Evolutionary conservation across 2,329 filamentous ascomycete genomes (phyloP), one percentile per base, ranked within the genome.

Genomic region (Dissoconium aciculare): DNA sequence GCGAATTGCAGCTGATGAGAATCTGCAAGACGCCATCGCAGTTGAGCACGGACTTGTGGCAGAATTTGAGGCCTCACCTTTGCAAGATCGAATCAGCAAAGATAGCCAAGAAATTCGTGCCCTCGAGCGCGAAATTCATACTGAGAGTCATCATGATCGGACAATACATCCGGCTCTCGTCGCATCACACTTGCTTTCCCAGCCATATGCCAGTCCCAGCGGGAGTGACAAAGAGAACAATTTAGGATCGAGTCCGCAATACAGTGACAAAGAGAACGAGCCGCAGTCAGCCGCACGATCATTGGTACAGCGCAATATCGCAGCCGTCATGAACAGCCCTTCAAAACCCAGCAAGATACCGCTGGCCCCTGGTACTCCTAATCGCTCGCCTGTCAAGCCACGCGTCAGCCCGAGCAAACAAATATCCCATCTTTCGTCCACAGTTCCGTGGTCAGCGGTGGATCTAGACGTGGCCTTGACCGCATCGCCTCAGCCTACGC

Each of bases 391-490:
- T 3, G 35, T 26, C 17, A 25, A 32, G 12, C 8, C 8, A 8
- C 8, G n/a, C 19, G 27, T 39, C 25, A 55, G 42, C 31, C 58
- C 37, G 49, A 55, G 38, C 44, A 66, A 64, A 48, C 52, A 66
- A 14, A 59, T 60, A 0, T 55, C 73, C 5, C 59, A 57, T 4
- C 57, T 62, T 2, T 53, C 60, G 4, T 70, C 67, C 1, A 63
- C 68, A 0, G 50, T 55, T 11, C 61, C 74, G 0, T 95, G 87
- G 87, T 67, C 65, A 4, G 63, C 78, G 0, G 65, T 78, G 2
- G 81, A 93, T 44, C 63, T 93, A 3, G 85, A 94, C 16, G 59
- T 67, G 2, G 60, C 89, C 1, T 74, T 89, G 33, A 45, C 59
- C 8, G 49, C 51, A 51, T 63, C 49, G 45, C 58, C 62, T 1